Base-by-base conservation (phyloP, 441 rosid genomes). In the Capsella rubella region DNA sequence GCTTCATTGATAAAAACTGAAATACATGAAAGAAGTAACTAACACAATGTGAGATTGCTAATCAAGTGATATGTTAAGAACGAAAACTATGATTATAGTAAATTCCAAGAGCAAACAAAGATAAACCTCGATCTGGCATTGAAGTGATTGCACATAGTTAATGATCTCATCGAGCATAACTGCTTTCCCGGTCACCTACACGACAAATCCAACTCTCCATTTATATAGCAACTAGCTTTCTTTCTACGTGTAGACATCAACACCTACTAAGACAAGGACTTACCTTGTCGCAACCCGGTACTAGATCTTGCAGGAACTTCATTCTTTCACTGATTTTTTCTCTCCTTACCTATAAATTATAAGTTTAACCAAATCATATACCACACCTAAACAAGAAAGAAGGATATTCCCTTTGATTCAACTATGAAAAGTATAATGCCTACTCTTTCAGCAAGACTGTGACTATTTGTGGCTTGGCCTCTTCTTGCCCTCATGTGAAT, bases 371-470 rank as follows among this genome's bases (percentile, higher is more conserved):
- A 79, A 49, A 57, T 29, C 45, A 69, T 42, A 57, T 27, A 77
- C 69, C 16, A 28, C 21, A 55, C 8, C 14, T 54, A 43, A 16
- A 69, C 21, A 12, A 55, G 8, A 16, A 31, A 55, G 18, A 13
- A 43, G 68, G 71, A 47, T n/a, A 35, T 25, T 15, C 35, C 18
- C 52, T 74, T 64, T 45, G 16, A 54, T 16, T 47, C 29, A 60
- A 21, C 25, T 21, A 21, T 21, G 25, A 21, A 21, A 21, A 21
- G 4, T 42, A 55, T 8, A 69, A 56, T 2, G 0, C 49, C 9
- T 85, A 95, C 99, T 76, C 98, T 92, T 82, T 95, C 99, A 3
- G 99, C 99, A 58, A 92, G 98, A 91, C 98, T 95, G 67, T 95
- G 98, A 82, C 99, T 92, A 69, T 95, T 90, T 28, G 99, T 95